Percentiles rank a stretch among this genome's conserved stretches.
Evolutionary conservation across 306 rosid genomes (phyloP).

Genomic region (Glycine tomentella): DNA sequence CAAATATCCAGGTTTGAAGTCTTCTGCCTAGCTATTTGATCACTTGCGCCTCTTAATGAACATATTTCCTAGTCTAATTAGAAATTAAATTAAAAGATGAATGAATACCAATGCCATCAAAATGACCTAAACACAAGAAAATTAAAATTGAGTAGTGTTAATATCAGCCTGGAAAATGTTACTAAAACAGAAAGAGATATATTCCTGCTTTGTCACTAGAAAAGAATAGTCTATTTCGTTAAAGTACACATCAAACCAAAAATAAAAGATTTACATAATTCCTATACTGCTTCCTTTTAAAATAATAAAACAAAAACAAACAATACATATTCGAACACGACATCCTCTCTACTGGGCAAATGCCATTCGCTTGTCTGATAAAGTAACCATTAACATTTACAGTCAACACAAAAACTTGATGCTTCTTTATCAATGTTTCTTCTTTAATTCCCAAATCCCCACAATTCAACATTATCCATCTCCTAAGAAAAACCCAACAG

Average conservation of each 20-base stretch:
- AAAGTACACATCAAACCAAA: constrained; percentile 13
- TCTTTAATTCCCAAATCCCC: constrained; percentile 33
- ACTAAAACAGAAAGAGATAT: neutral
- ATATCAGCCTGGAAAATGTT: neutral
- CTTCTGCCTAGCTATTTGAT: constrained; percentile 23
- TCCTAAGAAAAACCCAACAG: constrained; percentile 14
- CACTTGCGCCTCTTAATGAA: constrained; percentile 14
- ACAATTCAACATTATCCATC: constrained; percentile 38
- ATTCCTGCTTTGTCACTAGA: neutral
- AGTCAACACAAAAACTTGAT: constrained; percentile 10
- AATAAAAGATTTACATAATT: neutral
- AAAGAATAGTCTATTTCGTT: constrained; percentile 1
- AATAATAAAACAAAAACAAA: constrained; percentile 8
- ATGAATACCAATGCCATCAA: neutral
- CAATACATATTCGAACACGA: constrained; percentile 1
- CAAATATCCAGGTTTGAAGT: constrained; percentile 10
- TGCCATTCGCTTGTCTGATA: neutral
- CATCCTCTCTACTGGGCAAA: constrained; percentile 9
- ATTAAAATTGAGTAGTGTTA: neutral
- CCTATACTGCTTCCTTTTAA: neutral
- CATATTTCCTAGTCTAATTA: neutral
- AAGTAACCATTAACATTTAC: neutral
- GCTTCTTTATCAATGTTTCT: constrained; percentile 11
- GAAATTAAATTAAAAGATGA: neutral
- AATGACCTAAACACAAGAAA: constrained; percentile 8